These are phyloP conservation scores for Trametes meyenii DNA, from an alignment of 768 basidiomycete genomes.

Conservation along the genomic window DNA sequence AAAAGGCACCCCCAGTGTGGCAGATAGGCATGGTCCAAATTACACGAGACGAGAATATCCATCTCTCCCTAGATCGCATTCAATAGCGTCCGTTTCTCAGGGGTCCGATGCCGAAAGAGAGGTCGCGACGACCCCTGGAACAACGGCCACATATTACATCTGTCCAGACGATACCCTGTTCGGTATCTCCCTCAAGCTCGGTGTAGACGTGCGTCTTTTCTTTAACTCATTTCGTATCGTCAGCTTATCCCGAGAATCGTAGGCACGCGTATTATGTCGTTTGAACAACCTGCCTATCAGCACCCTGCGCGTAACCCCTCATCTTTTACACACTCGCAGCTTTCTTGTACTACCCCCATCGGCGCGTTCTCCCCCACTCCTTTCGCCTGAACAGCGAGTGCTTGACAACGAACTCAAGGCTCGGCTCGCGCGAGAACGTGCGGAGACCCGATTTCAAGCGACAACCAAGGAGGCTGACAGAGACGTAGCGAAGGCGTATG, in stretches of 20 bases:
- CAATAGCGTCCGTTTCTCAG: neutral
- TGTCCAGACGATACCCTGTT: conserved; percentile 60
- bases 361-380: conserved; percentile 27
- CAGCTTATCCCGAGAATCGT: neutral
- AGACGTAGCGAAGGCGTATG: conserved; percentile 68
- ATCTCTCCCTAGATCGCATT: neutral
- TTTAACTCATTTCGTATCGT: neutral
- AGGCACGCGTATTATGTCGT: conserved; percentile 64
- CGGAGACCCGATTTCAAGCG: conserved; percentile 61
- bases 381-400: conserved; percentile 29
- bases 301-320: conserved; percentile 70
- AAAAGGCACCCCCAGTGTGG: neutral
- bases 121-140: neutral
- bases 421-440: conserved; percentile 49
- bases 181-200: conserved; percentile 63
- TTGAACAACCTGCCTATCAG: conserved; percentile 68
- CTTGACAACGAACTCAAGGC: conserved; percentile 44
- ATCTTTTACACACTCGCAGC: conserved; percentile 70
- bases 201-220: conserved; percentile 55
- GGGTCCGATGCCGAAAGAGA: neutral
- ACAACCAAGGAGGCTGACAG: conserved; percentile 73
- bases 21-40: neutral
- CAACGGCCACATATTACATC: conserved; percentile 51
- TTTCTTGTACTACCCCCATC: conserved; percentile 57
- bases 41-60: too few relatives aligned